Evolutionary conservation across 352 stramenopile genomes (phyloP).

Genomic region (Thalassiosira ordinaria): DNA sequence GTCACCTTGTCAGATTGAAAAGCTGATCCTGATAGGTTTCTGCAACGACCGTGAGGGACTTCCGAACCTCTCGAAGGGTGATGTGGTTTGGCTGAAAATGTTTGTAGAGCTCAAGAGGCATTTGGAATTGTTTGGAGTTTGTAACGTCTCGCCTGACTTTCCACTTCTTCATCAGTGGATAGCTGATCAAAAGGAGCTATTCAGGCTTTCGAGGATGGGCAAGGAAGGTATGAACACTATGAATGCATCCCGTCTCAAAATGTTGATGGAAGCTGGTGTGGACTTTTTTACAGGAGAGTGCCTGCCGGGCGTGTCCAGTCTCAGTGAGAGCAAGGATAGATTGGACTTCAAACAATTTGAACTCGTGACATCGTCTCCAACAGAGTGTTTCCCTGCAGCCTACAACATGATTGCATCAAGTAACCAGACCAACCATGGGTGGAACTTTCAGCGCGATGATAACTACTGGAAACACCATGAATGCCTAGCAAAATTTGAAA

Average conservation of each 20-base stretch:
- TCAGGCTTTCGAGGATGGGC: slow-evolving; percentile 36
- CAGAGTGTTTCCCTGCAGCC: slow-evolving; percentile 11
- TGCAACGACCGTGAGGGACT: slow-evolving; percentile 45
- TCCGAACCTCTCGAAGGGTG: slow-evolving; percentile 44
- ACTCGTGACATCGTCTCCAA: slow-evolving; percentile 26
- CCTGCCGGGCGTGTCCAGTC: slow-evolving; percentile 10
- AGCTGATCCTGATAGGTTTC: slow-evolving; percentile 56
- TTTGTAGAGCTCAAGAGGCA: slow-evolving; percentile 48
- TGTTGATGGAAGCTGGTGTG: slow-evolving; percentile 50
- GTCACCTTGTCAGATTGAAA: slow-evolving; percentile 53
- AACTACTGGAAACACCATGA: slow-evolving; percentile 37
- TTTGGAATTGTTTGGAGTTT: slow-evolving; percentile 51
- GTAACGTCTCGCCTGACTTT: slow-evolving; percentile 49
- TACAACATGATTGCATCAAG: slow-evolving; percentile 12
- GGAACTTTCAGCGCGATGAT: slow-evolving; percentile 1
- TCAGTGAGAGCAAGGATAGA: neutral
- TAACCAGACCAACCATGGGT: neutral
- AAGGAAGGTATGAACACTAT: slow-evolving; percentile 39
- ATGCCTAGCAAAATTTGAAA: slow-evolving; percentile 33
- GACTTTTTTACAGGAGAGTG: slow-evolving; percentile 62
- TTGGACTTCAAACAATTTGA: slow-evolving; percentile 30
- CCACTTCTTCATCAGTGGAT: slow-evolving; percentile 51
- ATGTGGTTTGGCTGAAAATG: slow-evolving; percentile 54
- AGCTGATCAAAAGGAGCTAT: slow-evolving; percentile 46
- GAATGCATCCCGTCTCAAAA: slow-evolving; percentile 33